phyloP scores from a whole-genome alignment of 2,329 filamentous ascomycete species.

The Byssothecium circinans region DNA sequence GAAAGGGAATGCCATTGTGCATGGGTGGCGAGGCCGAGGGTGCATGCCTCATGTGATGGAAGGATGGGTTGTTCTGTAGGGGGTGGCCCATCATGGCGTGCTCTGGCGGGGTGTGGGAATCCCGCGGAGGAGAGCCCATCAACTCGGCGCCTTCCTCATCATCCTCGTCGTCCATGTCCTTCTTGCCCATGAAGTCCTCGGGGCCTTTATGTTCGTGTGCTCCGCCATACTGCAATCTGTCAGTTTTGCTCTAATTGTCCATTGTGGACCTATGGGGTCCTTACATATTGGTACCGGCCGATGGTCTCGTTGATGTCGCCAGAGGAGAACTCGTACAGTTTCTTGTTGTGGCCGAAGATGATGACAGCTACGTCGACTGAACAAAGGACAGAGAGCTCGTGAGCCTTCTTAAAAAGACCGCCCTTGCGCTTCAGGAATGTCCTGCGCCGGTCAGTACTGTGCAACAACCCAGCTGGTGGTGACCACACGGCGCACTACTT shows the following conservation, averaged over 20 bases:
- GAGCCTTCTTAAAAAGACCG: slow-evolving; percentile 98
- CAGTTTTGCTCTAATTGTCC: slow-evolving; percentile 24
- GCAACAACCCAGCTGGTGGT: slow-evolving; percentile 13
- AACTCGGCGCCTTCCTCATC: slow-evolving; percentile 68
- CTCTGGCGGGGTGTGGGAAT: slow-evolving; percentile 65
- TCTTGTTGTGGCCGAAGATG: slow-evolving; percentile 98
- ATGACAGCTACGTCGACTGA: slow-evolving; percentile 98
- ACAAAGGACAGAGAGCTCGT: slow-evolving; percentile 96
- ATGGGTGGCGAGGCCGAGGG: slow-evolving; percentile 89
- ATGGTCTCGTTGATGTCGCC: slow-evolving; percentile 90
- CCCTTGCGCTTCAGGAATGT: slow-evolving; percentile 99
- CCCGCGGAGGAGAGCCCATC: slow-evolving; percentile 71
- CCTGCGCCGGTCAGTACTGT: slow-evolving; percentile 53
- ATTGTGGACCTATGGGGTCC: slow-evolving; percentile 44
- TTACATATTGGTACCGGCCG: slow-evolving; percentile 84
- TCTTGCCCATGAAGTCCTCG: slow-evolving; percentile 81
- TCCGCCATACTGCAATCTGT: slow-evolving; percentile 71
- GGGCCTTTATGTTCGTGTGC: slow-evolving; percentile 97
- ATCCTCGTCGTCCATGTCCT: slow-evolving; percentile 73
- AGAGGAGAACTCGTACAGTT: slow-evolving; percentile 97
- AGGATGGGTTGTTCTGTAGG: slow-evolving; percentile 60
- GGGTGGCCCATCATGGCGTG: slow-evolving; percentile 56
- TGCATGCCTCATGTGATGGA: slow-evolving; percentile 78
- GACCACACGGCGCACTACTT: slow-evolving; percentile 50
- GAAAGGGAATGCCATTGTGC: slow-evolving; percentile 69